A percentile compares a stretch with the other conserved stretches of the same genome.
Conservation (phyloP, 2,329 filamentous ascomycete genomes). For the Diplocarpon mali region DNA sequence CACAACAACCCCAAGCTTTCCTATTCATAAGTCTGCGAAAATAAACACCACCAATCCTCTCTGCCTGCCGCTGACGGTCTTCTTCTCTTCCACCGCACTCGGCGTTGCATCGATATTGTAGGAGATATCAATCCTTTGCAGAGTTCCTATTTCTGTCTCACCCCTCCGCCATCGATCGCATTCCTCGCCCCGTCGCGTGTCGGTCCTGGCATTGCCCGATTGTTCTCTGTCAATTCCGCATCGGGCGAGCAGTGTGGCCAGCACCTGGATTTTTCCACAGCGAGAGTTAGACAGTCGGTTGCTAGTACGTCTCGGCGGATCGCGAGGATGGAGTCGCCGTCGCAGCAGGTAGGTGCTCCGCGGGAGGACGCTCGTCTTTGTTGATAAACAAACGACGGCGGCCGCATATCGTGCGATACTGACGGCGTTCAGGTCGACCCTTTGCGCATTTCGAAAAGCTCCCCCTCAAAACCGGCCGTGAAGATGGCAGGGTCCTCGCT, state of each 20-base stretch:
- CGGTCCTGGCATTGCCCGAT: no score
- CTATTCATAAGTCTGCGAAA: no score
- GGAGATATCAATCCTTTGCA: neutral
- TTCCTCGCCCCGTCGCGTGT: neutral
- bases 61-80: neutral
- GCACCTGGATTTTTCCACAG: no score
- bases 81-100: neutral
- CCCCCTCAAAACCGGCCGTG: constrained; percentile 45
- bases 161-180: neutral
- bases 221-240: no score
- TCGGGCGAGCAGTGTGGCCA: no score
- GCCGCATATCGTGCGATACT: no score
- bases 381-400: no score
- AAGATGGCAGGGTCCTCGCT: constrained; percentile 48
- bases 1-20: neutral
- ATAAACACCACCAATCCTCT: neutral
- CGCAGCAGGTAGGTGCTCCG: constrained; percentile 1
- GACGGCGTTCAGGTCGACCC: constrained; percentile 50
- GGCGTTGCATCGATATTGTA: neutral
- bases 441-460: constrained; percentile 66
- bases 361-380: no score
- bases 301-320: neutral
- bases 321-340: neutral
- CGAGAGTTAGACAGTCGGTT: no score
- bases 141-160: no score